phyloP scores from a whole-genome alignment of 495 filamentous ascomycete species.

The Neurospora africana region DNA sequence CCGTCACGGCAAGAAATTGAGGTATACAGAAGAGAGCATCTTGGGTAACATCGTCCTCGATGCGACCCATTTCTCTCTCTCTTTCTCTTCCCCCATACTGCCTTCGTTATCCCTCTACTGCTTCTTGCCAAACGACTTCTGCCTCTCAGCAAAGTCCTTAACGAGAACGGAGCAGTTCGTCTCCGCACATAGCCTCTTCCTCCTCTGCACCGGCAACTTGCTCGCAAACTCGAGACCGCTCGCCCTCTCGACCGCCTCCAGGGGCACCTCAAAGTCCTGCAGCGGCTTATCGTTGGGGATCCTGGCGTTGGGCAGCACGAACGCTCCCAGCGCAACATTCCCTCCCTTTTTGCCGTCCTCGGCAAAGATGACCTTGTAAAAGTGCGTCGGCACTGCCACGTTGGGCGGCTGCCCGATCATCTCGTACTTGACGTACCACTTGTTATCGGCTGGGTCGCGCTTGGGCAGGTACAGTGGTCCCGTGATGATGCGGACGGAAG shows the following conservation, averaged over 20 bases:
- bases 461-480: constrained; percentile 87
- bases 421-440: constrained; percentile 93
- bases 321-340: constrained; percentile 82
- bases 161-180: constrained; percentile 69
- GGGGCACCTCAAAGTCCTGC: constrained; percentile 82
- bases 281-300: constrained; percentile 80
- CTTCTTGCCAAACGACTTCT: constrained; percentile 44
- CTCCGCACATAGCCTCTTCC: constrained; percentile 78
- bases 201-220: constrained; percentile 59
- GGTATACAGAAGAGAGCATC: not conserved
- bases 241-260: constrained; percentile 85
- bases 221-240: constrained; percentile 83
- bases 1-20: not conserved
- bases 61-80: not conserved
- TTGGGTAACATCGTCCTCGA: not conserved
- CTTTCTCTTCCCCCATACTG: not conserved
- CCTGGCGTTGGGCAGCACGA: constrained; percentile 87
- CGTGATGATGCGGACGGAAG: constrained; percentile 82
- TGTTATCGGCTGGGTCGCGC: constrained; percentile 65
- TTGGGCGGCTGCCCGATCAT: constrained; percentile 93
- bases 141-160: constrained; percentile 60
- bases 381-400: constrained; percentile 93
- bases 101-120: not conserved
- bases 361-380: constrained; percentile 96
- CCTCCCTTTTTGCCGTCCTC: constrained; percentile 67